These are phyloP conservation scores for Elongisporangium prolatum DNA, from an alignment of 352 stramenopile genomes.

Conservation along the genomic window DNA sequence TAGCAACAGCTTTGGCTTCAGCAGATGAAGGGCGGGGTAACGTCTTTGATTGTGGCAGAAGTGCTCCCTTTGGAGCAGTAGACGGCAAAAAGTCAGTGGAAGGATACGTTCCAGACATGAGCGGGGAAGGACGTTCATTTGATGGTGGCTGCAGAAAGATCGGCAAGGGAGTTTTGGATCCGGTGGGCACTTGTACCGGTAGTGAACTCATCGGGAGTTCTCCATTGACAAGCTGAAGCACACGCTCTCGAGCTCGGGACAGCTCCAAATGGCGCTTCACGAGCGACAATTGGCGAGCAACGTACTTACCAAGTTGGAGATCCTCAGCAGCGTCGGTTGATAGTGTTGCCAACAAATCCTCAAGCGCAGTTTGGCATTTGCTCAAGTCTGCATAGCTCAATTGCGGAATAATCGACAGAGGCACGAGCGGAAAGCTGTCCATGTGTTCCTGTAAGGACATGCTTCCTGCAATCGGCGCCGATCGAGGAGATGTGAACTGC, in stretches of 20 bases:
- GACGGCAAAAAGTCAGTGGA: neutral
- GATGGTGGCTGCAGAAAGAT: slow-evolving; percentile 8
- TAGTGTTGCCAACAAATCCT: slow-evolving; percentile 33
- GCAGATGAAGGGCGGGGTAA: neutral
- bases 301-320: slow-evolving; percentile 53
- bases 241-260: slow-evolving; percentile 42
- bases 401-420: slow-evolving; percentile 46
- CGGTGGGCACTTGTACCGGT: neutral
- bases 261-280: slow-evolving; percentile 52
- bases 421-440: slow-evolving; percentile 67
- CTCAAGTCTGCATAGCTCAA: slow-evolving; percentile 33
- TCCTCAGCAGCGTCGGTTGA: slow-evolving; percentile 27
- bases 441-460: slow-evolving; percentile 37
- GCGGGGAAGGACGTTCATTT: neutral
- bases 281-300: slow-evolving; percentile 40
- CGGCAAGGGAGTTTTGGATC: slow-evolving; percentile 1
- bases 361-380: slow-evolving; percentile 33
- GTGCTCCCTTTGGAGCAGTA: too few species aligned
- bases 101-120: neutral
- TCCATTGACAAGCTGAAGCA: slow-evolving; percentile 35
- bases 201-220: neutral
- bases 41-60: neutral
- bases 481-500: neutral
- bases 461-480: slow-evolving; percentile 1
- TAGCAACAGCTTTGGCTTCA: neutral